Evolutionary conservation across 768 basidiomycete genomes (phyloP).

Genomic region (Daedalea quercina): DNA sequence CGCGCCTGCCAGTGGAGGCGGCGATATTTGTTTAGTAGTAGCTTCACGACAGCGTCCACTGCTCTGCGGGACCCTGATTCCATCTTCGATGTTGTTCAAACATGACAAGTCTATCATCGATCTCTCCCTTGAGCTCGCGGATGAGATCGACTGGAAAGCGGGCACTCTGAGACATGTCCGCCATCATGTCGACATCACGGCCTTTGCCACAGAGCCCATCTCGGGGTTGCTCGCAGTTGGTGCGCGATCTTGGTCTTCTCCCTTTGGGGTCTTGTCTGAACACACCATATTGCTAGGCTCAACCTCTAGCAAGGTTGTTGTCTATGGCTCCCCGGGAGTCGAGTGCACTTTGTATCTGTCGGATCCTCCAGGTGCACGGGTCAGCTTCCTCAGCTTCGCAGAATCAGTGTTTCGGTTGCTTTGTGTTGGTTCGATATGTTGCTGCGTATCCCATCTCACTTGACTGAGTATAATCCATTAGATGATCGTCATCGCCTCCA

Average conservation of each 20-base stretch:
- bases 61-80: no score
- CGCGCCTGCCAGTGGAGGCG: no score
- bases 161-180: slow-evolving; percentile 42
- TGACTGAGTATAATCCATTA: no score
- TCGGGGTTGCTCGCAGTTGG: slow-evolving; percentile 57
- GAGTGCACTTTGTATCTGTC: slow-evolving; percentile 41
- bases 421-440: slow-evolving; percentile 48
- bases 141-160: slow-evolving; percentile 51
- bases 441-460: not conserved
- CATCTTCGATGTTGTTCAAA: slow-evolving; percentile 4
- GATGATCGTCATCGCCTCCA: slow-evolving; percentile 52
- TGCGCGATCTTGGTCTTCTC: slow-evolving; percentile 18
- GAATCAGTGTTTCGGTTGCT: slow-evolving; percentile 45
- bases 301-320: slow-evolving; percentile 47
- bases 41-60: no score
- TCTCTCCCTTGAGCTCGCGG: slow-evolving; percentile 50
- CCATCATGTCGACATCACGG: slow-evolving; percentile 43
- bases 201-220: slow-evolving; percentile 53
- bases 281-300: slow-evolving; percentile 43
- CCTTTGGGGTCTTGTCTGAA: not conserved
- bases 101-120: slow-evolving; percentile 32
- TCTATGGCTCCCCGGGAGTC: slow-evolving; percentile 68
- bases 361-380: slow-evolving; percentile 31
- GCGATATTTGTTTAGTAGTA: no score
- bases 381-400: slow-evolving; percentile 62